phyloP scores from a whole-genome alignment of 768 basidiomycete genomes.

The Boletus sp. region DNA sequence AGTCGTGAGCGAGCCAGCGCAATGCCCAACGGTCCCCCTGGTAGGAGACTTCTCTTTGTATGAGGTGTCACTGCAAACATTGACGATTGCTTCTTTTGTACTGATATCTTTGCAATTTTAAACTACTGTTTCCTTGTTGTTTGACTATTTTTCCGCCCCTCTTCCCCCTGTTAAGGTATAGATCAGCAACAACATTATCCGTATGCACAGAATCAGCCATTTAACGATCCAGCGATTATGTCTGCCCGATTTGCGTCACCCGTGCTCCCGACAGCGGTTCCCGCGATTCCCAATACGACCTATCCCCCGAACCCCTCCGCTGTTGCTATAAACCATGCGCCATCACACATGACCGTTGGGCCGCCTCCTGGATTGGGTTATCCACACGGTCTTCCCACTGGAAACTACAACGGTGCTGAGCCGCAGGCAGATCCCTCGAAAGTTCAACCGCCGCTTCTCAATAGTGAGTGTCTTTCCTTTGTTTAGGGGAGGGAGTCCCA shows the following conservation, averaged over 20 bases:
- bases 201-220: slow-evolving; percentile 44
- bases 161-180: slow-evolving; percentile 24
- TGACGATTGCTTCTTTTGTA: slow-evolving; percentile 34
- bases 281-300: slow-evolving; percentile 8
- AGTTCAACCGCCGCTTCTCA: slow-evolving; percentile 21
- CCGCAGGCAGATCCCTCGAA: slow-evolving; percentile 29
- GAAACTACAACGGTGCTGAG: slow-evolving; percentile 17
- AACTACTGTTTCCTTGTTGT: slow-evolving; percentile 20
- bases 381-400: slow-evolving; percentile 32
- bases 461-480: slow-evolving; percentile 68
- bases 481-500: slow-evolving; percentile 72
- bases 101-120: slow-evolving; percentile 20
- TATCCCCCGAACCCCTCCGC: slow-evolving; percentile 14
- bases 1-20: slow-evolving; percentile 56
- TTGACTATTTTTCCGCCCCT: slow-evolving; percentile 10
- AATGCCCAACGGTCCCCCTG: slow-evolving; percentile 37
- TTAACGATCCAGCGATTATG: slow-evolving; percentile 80
- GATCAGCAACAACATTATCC: slow-evolving; percentile 38
- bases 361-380: slow-evolving; percentile 69
- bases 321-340: slow-evolving; percentile 12
- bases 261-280: slow-evolving; percentile 23
- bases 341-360: slow-evolving; percentile 40
- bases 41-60: slow-evolving; percentile 49
- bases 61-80: slow-evolving; percentile 32
- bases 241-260: slow-evolving; percentile 61